Base-by-base conservation (phyloP, 2,329 filamentous ascomycete genomes). In the Aureobasidium namibiae region DNA sequence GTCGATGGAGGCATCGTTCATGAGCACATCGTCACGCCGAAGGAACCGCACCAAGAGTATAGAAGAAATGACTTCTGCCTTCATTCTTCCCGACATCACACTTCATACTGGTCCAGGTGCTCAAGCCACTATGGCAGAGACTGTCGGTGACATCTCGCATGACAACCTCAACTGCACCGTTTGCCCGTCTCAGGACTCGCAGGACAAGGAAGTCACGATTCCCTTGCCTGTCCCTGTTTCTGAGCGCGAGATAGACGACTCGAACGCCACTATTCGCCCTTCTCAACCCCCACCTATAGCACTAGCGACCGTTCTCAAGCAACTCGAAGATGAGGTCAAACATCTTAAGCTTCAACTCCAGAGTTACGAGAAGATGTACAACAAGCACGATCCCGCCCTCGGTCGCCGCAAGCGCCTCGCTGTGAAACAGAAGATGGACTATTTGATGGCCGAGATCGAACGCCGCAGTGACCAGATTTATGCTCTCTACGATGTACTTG, bases 241-340 rank as follows among this genome's bases (percentile, higher is more conserved):
- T 4, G 65, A 68, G 14, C 66, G 70, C 44, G 56, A 65, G 24
- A 56, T 58, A 6, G 77, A 82, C 62, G 78, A 82, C 50, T 76
- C 79, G n/a, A 80, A 84, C 54, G 80, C 80, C 0, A 86, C 83
- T 0, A 69, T 85, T 48, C 81, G 83, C 0, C 83, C 78, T 2
- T 67, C 86, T 1, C 86, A 89, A 67, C 76, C 83, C 1, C 90
- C 90, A 0, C 84, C 82, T 4, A 74, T 86, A 44, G 90, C 90
- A 10, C 82, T 96, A 24, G 87, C 88, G 8, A 83, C 86, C n/a
- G 88, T 95, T 23, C 86, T 95, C 70, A 94, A 95, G 73, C 82
- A 85, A 8, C 76, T 95, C 3, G 80, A 89, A 65, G 90, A 95
- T 69, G 91, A 96, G 71, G 81, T 92, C 45, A 80, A 81, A 13